Evolutionary conservation across 2,329 filamentous ascomycete genomes (phyloP).

Genomic region (Arthrocladium fulminans): DNA sequence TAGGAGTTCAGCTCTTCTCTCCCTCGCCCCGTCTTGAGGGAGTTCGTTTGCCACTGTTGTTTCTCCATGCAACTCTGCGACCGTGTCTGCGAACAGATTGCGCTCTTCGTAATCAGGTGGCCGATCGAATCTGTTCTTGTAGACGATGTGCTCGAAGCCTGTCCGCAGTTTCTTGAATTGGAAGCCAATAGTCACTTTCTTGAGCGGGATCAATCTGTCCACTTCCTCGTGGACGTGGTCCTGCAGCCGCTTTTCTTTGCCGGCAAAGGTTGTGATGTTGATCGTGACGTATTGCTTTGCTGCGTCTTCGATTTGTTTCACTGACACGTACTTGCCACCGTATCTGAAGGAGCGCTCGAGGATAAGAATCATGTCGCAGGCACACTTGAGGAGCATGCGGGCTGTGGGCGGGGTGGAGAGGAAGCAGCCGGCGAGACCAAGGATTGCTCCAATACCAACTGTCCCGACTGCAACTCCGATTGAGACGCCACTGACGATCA

Average conservation of each 20-base stretch:
- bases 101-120: conserved; percentile 8
- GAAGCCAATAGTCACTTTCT: conserved; percentile 13
- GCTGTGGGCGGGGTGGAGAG: conserved; percentile 27
- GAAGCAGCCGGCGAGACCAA: conserved; percentile 21
- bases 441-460: conserved; percentile 23
- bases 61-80: conserved; percentile 13
- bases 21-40: neutral
- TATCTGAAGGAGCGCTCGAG: conserved; percentile 26
- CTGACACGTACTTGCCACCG: conserved; percentile 19
- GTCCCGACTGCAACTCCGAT: conserved; percentile 19
- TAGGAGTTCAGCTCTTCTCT: conserved; percentile 12
- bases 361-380: conserved; percentile 28
- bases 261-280: conserved; percentile 17
- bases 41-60: conserved; percentile 11
- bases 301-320: conserved; percentile 22
- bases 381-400: conserved; percentile 27
- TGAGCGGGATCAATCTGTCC: conserved; percentile 17
- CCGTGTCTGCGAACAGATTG: conserved; percentile 4
- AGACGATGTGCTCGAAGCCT: conserved; percentile 20
- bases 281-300: conserved; percentile 21
- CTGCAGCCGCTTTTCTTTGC: conserved; percentile 19
- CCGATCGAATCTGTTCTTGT: conserved; percentile 21
- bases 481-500: conserved; percentile 13
- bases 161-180: conserved; percentile 15
- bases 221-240: conserved; percentile 20